Base-by-base conservation (phyloP, 2,329 filamentous ascomycete genomes). In the Curvularia sp. region DNA sequence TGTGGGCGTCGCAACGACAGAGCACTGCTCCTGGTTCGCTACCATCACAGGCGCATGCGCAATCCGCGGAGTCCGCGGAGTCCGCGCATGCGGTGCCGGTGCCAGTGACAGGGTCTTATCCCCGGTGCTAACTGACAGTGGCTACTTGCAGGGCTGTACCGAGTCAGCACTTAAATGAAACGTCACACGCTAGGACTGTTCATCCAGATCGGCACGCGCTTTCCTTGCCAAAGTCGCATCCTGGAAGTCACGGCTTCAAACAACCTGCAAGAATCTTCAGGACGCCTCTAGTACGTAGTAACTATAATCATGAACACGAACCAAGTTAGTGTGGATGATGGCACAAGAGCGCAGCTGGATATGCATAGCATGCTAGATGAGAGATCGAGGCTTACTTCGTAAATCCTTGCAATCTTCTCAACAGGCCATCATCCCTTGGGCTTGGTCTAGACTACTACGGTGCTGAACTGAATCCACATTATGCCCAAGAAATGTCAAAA, bases 121-220 rank as follows among this genome's bases (percentile, higher is more conserved):
- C 24, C 43, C 24, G 13, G 43, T 15, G 24, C 20, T 46, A 46
- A 28, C 43, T 13, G 13, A 46, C 10, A 26, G 43, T 28, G 24
- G 43, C 24, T 26, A 46, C 8, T 15, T 10, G 4, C 24, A 26
- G 24, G 43, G 43, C 20, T 46, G 18, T 46, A 46, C 43, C 24
- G 24, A 26, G 24, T 46, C 24, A 46, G 43, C 26, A 46, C 43
- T 24, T 46, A 46, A 46, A 46, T 46, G 24, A 24, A 46, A 46
- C 43, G 18, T 46, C 24, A 46, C 24, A n/a, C n/a, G 18, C 38
- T 15, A 41, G n/a, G 38, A 41, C n/a, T n/a, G 38, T 15, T 41
- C 18, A 15, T 15, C 5, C 38, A 15, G 38, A 9, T 26, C n/a
- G n/a, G 18, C 13, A 9, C 43, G 43, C 43, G 22, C 24, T n/a